Evolutionary conservation across 306 rosid genomes (phyloP).

Genomic region (Cucurbita pepo): DNA sequence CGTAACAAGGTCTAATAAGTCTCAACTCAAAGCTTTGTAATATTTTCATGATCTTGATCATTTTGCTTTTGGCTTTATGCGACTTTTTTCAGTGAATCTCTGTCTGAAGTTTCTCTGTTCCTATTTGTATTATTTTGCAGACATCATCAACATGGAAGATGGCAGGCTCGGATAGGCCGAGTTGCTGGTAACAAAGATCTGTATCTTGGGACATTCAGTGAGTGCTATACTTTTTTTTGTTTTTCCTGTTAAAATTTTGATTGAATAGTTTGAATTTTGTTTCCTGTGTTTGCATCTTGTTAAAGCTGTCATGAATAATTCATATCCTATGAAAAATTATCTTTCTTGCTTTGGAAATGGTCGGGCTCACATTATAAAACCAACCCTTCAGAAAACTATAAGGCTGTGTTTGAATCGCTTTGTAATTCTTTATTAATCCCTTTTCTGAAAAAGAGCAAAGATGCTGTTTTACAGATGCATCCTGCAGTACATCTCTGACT

Average conservation of each 20-base stretch:
- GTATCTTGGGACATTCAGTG: constrained; percentile 86
- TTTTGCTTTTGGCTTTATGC: not conserved
- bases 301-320: not conserved
- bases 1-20: constrained; percentile 65
- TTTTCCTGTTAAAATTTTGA: not conserved
- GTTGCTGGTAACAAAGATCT: constrained; percentile 94
- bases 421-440: not conserved
- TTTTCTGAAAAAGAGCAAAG: not conserved
- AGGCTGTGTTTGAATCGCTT: not conserved
- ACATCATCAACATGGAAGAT: constrained; percentile 92
- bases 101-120: constrained; percentile 9
- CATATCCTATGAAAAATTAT: not conserved
- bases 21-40: not conserved
- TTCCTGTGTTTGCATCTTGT: constrained; percentile 5
- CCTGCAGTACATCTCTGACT: not conserved
- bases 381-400: not conserved
- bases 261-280: not conserved
- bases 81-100: constrained; percentile 1
- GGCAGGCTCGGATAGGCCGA: constrained; percentile 94
- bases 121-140: constrained; percentile 15
- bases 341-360: constrained; percentile 1
- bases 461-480: not conserved
- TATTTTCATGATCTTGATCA: not conserved
- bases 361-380: not conserved
- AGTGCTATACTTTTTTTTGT: constrained; percentile 10